Conservation (phyloP, 176 grass and related monocot genomes). For the Puya raimondii region DNA sequence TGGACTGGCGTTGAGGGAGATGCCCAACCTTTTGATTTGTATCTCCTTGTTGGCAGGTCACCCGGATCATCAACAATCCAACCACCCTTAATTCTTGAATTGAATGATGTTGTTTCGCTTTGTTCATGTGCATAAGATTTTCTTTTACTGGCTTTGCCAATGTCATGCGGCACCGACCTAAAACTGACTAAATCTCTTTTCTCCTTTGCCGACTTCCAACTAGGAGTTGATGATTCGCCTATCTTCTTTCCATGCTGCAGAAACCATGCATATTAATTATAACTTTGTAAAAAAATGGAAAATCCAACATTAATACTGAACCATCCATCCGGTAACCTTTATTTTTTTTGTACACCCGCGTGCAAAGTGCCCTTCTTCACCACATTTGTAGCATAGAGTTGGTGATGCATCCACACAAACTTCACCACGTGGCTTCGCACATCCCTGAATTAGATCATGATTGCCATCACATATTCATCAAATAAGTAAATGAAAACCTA, state of each 20-base stretch:
- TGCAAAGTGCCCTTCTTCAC: slow-evolving; percentile 71
- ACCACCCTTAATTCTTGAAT: slow-evolving; percentile 55
- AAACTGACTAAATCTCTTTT: slow-evolving; percentile 26
- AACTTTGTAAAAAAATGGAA: background rate
- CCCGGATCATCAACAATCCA: slow-evolving; percentile 48
- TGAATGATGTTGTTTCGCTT: slow-evolving; percentile 24
- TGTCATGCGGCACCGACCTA: slow-evolving; percentile 57
- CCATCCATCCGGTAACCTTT: slow-evolving; percentile 27
- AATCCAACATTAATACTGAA: background rate
- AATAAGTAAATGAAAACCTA: background rate
- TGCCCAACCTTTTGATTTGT: slow-evolving; percentile 35
- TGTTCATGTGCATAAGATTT: slow-evolving; percentile 44
- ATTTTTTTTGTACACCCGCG: slow-evolving; percentile 57
- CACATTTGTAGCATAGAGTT: slow-evolving; percentile 53
- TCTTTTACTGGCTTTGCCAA: slow-evolving; percentile 34
- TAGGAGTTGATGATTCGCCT: slow-evolving; percentile 31
- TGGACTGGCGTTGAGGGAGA: slow-evolving; percentile 36
- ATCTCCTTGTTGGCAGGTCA: slow-evolving; percentile 44
- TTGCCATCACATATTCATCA: background rate
- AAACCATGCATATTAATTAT: slow-evolving; percentile 1
- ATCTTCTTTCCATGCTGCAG: slow-evolving; percentile 35
- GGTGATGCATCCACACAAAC: slow-evolving; percentile 21
- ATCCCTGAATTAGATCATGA: slow-evolving; percentile 41
- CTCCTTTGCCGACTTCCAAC: slow-evolving; percentile 27
- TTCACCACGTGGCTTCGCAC: slow-evolving; percentile 68